phyloP scores from a whole-genome alignment of 2,329 filamentous ascomycete species.

The Leptographium wingfieldii region DNA sequence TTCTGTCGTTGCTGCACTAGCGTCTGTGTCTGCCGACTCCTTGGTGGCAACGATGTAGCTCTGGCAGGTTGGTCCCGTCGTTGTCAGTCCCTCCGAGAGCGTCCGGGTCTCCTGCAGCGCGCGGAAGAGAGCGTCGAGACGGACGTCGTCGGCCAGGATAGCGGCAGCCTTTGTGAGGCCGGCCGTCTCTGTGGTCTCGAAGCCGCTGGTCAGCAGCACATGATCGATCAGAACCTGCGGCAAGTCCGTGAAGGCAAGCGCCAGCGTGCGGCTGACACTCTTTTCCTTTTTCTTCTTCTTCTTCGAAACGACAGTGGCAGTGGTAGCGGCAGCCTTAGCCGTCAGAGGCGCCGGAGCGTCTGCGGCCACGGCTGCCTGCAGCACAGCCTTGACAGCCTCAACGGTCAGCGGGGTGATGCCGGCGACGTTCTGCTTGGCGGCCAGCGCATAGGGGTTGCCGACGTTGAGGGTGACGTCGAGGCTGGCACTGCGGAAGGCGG shows the following conservation, averaged over 20 bases:
- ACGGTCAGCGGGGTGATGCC: conserved; percentile 52
- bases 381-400: conserved; percentile 55
- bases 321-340: neutral
- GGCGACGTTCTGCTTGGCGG: conserved; percentile 60
- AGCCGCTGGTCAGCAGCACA: conserved; percentile 52
- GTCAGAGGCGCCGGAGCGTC: conserved; percentile 21
- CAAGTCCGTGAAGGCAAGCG: conserved; percentile 74
- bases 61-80: conserved; percentile 45
- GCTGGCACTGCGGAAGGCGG: conserved; percentile 12
- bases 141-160: conserved; percentile 51
- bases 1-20: neutral
- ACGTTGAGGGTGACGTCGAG: conserved; percentile 12
- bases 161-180: conserved; percentile 42
- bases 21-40: neutral
- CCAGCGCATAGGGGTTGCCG: conserved; percentile 32
- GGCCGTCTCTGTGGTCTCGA: conserved; percentile 46
- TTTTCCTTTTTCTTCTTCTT: conserved; percentile 70
- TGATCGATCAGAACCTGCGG: conserved; percentile 84
- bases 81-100: conserved; percentile 56
- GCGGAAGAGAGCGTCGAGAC: conserved; percentile 54
- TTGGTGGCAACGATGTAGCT: conserved; percentile 83
- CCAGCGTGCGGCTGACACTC: conserved; percentile 65
- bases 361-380: conserved; percentile 46
- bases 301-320: conserved; percentile 3
- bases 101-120: conserved; percentile 59